These are phyloP conservation scores for Thraustochytrium sp. DNA, from an alignment of 352 stramenopile genomes.

Conservation along the genomic window DNA sequence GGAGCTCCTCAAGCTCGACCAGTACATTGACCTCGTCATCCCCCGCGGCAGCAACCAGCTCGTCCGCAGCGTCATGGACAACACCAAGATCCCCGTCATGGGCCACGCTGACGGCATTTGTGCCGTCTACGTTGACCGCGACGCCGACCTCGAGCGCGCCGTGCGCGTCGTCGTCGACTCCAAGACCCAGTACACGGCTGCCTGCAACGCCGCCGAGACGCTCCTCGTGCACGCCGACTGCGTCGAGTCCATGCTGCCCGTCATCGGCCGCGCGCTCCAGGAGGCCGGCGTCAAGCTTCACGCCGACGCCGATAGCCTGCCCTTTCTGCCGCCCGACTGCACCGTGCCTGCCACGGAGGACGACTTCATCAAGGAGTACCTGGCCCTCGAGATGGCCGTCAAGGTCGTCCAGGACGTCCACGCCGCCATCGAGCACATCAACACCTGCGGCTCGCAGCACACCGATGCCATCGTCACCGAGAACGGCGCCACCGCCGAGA, in stretches of 20 bases:
- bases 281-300: constrained; percentile 5
- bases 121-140: constrained; percentile 92
- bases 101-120: constrained; percentile 96
- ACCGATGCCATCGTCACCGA: constrained; percentile 95
- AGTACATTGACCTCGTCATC: constrained; percentile 97
- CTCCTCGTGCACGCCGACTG: constrained; percentile 84
- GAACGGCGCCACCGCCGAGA: constrained; percentile 66
- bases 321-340: not conserved
- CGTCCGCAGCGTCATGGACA: constrained; percentile 92
- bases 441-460: constrained; percentile 89
- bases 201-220: constrained; percentile 95
- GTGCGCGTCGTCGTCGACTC: constrained; percentile 85
- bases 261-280: constrained; percentile 72
- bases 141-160: constrained; percentile 74
- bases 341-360: constrained; percentile 26
- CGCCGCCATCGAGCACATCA: constrained; percentile 88
- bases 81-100: constrained; percentile 93
- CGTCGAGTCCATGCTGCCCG: constrained; percentile 65
- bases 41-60: constrained; percentile 88
- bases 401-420: constrained; percentile 82
- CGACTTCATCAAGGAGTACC: constrained; percentile 84
- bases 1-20: constrained; percentile 85
- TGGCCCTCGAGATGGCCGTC: constrained; percentile 82
- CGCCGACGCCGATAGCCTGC: constrained; percentile 3
- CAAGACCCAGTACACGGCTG: constrained; percentile 95